Base-by-base conservation (phyloP, 805 yeast species). In the Schwanniomyces polymorphus region DNA sequence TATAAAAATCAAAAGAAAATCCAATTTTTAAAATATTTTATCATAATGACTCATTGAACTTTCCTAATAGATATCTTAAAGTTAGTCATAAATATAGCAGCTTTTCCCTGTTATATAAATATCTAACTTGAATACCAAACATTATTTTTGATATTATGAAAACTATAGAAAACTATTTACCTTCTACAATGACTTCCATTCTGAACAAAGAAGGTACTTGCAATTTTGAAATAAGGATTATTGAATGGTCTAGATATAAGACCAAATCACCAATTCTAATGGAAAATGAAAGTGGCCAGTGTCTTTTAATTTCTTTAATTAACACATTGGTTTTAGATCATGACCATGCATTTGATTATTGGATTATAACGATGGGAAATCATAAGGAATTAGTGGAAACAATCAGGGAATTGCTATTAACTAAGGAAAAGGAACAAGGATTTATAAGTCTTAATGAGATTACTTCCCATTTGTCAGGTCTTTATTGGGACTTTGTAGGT, bases 241-340 rank as follows among this genome's bases (percentile, higher is more conserved):
- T 70, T 27, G 45, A 49, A 26, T 71, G 75, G 76, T 63, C 71
- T 27, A 68, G 64, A 40, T 65, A 69, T 53, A 64, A 65, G 41
- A 63, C 62, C 27, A 51, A 47, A 52, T 75, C 84, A 47, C 81
- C 81, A 37, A 80, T 91, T 28, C 67, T 91, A 3, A 65, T 89
- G 17, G 97, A 91, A 68, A 88, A 88, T 51, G 73, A 68, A 41
- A 89, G 90, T 58, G 97, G 97, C 0, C 96, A 97, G 0, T 91
- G 97, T 60, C 95, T 96, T 1, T 64, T 91, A 33, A 76, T 91
- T 11, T 91, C 97, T 0, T 67, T 91, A 35, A 76, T 82, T 42
- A 91, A 91, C 60, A 79, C 89, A 0, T 61, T 91, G 12, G 61
- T 89, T 6, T 63, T 91, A 16, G 68, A 81, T 3, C 56, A 63